These are phyloP conservation scores for Penicillium cinerascens DNA, from an alignment of 495 filamentous ascomycete genomes.

Conservation along the genomic window DNA sequence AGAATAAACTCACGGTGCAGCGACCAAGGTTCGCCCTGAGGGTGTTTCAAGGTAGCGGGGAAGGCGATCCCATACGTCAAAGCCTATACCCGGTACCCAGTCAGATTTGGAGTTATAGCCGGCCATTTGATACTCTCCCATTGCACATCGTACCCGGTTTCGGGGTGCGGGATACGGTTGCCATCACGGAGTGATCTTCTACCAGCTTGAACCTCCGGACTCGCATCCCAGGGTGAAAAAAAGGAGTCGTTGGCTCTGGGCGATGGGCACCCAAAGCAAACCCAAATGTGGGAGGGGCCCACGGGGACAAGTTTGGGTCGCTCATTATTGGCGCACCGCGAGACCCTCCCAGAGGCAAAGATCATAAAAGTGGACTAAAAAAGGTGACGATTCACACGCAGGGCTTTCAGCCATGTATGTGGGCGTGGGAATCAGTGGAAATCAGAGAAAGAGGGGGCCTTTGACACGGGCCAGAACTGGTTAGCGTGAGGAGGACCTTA, in stretches of 20 bases:
- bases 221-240: no score
- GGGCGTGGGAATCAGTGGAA: not conserved
- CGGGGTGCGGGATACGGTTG: no score
- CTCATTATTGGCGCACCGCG: constrained; percentile 12
- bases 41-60: constrained; percentile 42
- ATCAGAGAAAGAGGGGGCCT: constrained; percentile 5
- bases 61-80: constrained; percentile 40
- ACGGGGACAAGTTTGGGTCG: constrained; percentile 10
- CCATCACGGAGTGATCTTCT: no score
- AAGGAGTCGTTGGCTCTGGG: not conserved
- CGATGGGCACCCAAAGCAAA: constrained; percentile 10
- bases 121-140: not conserved
- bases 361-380: constrained; percentile 1
- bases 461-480: constrained; percentile 27
- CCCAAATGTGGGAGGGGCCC: constrained; percentile 17
- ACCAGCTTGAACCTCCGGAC: no score
- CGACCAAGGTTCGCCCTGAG: constrained; percentile 37
- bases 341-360: constrained; percentile 10
- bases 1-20: constrained; percentile 33
- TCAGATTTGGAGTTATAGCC: not conserved
- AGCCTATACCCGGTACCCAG: constrained; percentile 32
- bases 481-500: constrained; percentile 25
- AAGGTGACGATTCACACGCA: constrained; percentile 14
- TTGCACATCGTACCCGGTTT: not conserved
- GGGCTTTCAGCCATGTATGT: constrained; percentile 16